A percentile compares a stretch with the other conserved stretches of the same genome.
phyloP scores from a whole-genome alignment of 192 early-diverging fungal genomes.

The Globomyces pollinis-pini region DNA sequence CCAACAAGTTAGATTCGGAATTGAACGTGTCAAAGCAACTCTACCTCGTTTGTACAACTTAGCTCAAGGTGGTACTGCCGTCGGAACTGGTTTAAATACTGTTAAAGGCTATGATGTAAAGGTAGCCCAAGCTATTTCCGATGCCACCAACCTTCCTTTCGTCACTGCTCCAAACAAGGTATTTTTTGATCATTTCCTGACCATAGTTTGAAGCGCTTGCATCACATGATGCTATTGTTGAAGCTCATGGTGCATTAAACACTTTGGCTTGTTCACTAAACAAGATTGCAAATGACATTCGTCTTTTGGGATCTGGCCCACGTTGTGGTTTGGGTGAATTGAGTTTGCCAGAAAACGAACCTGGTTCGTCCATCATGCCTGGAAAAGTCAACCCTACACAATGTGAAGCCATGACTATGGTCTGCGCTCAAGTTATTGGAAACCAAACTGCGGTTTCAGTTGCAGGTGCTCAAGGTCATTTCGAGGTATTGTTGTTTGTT shows the following conservation, averaged over 20 bases:
- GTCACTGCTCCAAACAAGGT: constrained; percentile 97
- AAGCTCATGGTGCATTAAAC: constrained; percentile 92
- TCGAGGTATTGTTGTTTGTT: constrained; percentile 62
- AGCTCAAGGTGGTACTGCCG: constrained; percentile 94
- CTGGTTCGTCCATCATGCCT: constrained; percentile 98
- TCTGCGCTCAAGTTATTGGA: constrained; percentile 97
- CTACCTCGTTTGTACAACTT: constrained; percentile 85
- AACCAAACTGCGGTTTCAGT: constrained; percentile 92
- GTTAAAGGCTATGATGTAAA: constrained; percentile 83
- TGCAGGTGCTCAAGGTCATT: constrained; percentile 94
- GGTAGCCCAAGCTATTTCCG: constrained; percentile 82
- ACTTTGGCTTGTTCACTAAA: constrained; percentile 89
- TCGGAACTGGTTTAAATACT: constrained; percentile 95
- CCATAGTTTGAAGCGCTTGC: constrained; percentile 95
- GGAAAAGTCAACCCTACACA: constrained; percentile 99
- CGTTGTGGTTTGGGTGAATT: constrained; percentile 97
- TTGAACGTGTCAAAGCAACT: constrained; percentile 76
- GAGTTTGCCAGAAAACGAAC: constrained; percentile 95
- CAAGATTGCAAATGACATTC: constrained; percentile 99
- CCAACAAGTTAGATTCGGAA: constrained; percentile 79
- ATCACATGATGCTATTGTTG: constrained; percentile 96
- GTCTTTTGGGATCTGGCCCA: constrained; percentile 91
- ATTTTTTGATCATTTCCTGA: constrained; percentile 24
- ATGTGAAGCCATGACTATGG: constrained; percentile 99
- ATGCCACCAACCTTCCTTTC: constrained; percentile 85